Conservation (phyloP, 345 rosid species). For the Citrus hindsii region DNA sequence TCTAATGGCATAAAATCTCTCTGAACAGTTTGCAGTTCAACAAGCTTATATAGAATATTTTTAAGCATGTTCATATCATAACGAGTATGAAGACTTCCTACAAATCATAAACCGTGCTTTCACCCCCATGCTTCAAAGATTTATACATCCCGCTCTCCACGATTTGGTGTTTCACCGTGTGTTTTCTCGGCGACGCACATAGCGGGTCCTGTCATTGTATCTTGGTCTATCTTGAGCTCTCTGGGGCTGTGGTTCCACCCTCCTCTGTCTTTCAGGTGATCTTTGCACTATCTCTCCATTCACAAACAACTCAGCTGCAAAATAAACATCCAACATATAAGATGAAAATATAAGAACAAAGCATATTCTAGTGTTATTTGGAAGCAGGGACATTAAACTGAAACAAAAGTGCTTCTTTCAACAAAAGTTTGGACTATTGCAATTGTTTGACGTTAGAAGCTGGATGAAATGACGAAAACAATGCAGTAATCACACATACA, state of each 20-base stretch:
- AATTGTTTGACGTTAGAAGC: neutral
- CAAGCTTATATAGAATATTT: neutral
- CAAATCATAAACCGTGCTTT: neutral
- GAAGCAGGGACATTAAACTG: neutral
- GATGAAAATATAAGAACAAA: too few relatives aligned
- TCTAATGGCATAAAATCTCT: too few relatives aligned
- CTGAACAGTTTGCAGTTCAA: neutral
- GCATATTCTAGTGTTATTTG: neutral
- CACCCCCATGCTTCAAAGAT: neutral
- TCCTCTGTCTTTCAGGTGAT: slow-evolving; percentile 88
- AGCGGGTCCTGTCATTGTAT: slow-evolving; percentile 91
- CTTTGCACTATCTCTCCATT: slow-evolving; percentile 95
- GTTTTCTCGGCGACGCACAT: slow-evolving; percentile 82
- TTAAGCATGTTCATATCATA: neutral
- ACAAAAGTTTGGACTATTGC: neutral
- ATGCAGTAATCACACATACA: neutral
- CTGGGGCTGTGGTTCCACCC: slow-evolving; percentile 94
- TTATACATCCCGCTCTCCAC: slow-evolving; percentile 22
- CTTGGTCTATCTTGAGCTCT: slow-evolving; percentile 96
- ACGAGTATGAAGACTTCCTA: neutral
- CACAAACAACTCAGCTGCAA: slow-evolving; percentile 89
- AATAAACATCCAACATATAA: neutral
- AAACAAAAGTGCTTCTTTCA: neutral
- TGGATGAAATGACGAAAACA: neutral
- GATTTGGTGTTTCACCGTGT: slow-evolving; percentile 32